These are phyloP conservation scores for Scopulariopsis brevicaulis DNA, from an alignment of 2,329 filamentous ascomycete species.

Conservation along the genomic window DNA sequence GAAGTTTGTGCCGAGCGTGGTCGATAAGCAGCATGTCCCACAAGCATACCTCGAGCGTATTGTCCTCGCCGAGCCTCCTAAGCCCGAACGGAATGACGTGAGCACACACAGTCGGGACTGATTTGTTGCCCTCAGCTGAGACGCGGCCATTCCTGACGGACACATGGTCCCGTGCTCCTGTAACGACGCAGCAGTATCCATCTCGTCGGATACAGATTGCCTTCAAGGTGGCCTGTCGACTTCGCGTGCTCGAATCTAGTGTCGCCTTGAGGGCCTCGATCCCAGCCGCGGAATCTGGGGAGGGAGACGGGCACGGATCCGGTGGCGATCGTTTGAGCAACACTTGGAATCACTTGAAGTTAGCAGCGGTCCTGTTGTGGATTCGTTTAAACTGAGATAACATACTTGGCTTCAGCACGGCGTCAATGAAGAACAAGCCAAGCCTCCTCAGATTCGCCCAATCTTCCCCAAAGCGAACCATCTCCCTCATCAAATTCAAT, in stretches of 20 bases:
- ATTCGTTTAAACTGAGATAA: not conserved
- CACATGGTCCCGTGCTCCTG: not conserved
- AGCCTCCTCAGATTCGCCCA: not conserved
- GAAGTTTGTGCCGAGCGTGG: not conserved
- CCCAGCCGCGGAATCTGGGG: not conserved
- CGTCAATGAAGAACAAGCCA: not conserved
- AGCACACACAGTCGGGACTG: not conserved
- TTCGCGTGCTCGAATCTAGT: not conserved
- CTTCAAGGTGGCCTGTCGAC: not conserved
- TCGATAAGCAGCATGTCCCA: not conserved
- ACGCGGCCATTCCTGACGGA: not conserved
- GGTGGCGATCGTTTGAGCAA: not conserved
- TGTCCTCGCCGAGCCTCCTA: not conserved
- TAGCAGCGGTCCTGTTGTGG: not conserved
- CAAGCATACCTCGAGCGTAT: not conserved
- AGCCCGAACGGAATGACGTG: not conserved
- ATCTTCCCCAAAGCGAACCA: not conserved
- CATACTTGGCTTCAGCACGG: not conserved
- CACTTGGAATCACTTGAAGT: not conserved
- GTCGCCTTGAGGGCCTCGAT: not conserved
- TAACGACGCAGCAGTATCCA: not conserved
- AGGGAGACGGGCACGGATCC: not conserved
- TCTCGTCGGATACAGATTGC: not conserved
- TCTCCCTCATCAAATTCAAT: not conserved
- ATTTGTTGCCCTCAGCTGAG: not conserved